Base-by-base conservation (phyloP, 768 basidiomycete species). In the Termitomyces sp. region DNA sequence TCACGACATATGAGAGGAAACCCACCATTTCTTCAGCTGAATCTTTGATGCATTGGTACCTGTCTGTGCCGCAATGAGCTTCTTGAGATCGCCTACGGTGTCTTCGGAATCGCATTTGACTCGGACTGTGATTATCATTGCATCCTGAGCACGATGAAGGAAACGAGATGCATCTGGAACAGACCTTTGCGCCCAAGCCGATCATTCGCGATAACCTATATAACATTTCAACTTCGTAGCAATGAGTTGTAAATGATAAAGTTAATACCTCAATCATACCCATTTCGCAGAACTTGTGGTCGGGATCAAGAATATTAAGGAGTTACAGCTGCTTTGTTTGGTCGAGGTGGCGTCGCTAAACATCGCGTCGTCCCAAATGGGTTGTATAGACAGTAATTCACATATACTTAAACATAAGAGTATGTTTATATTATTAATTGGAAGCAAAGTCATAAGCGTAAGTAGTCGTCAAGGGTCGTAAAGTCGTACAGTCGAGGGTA, bases 51-150 rank as follows among this genome's bases (percentile, higher is more conserved):
- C 64, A 65, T 92, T 84, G 15, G 96, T 97, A 52, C 97, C 97
- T 0, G 83, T 97, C 70, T 99, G 97, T 0, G 94, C 96, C 2
- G 88, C 96, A 62, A 99, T 98, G 57, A 99, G 85, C 70, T 88
- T 89, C 81, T 98, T 98, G 59, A 99, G 78, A 68, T 98, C 96
- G 41, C 96, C 96, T 35, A 99, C 92, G 1, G 97, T 98, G 68
- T 99, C 97, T 14, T 96, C 87, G 5, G 92, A 83, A 70, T 86
- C 88, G 75, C 95, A 97, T 72, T 98, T 97, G 66, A 98, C 93
- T 60, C 92, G 88, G 58, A 97, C 95, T 97, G 28, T 30, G 32
- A 44, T 51, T n/a, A 14, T 38, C n/a, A 43, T 34, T 43, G n/a
- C 24, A 28, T 55, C 35, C 14, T 15, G 45, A 54, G 24, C 42